Evolutionary conservation across 306 rosid genomes (phyloP), one percentile per base, ranked within the genome.

Genomic region (Argentina anserina): DNA sequence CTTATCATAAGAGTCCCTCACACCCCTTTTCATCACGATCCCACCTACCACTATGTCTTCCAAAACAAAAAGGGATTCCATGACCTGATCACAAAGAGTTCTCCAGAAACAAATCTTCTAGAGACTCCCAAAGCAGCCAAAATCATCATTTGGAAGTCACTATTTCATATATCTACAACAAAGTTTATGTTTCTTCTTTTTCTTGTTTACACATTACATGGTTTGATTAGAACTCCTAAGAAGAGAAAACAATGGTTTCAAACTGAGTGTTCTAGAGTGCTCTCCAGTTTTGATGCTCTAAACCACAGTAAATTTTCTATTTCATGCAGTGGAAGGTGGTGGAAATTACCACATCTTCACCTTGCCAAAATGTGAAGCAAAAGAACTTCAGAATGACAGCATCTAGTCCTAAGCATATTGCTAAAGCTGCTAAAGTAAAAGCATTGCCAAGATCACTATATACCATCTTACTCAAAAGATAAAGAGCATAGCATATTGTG

Each of bases 41-140:
- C 82, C 79, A 34, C 40, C 65, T 15, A 29, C 76, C 80, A 61
- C 59, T 6, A 26, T 49, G 70, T 39, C 41, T 55, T 26, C 25
- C 49, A 17, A 49, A 55, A 20, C 63, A 52, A 33, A 52, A 56
- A 26, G 69, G 53, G 62, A 42, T 74, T 76, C 80, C 80, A 55
- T 40, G 21, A 20, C 76, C 70, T 49, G 69, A 70, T 69, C 64
- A 60, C 41, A 45, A 53, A 37, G 29, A 65, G 45, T n/a, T n/a
- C n/a, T n/a, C n/a, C n/a, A 41, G 45, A 61, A 53, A 71, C 72
- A 76, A 52, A 18, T 64, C 42, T 75, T 80, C 85, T 20, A 80
- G 75, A 74, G 86, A 84, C 85, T 74, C 72, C 78, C 79, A 72
- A 74, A 77, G 86, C 88, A 80, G 79, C 88, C 87, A 81, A 74